A percentile compares a stretch with the other conserved stretches of the same genome.
Conservation (phyloP, 2,329 filamentous ascomycete genomes). For the Fusarium buharicum region DNA sequence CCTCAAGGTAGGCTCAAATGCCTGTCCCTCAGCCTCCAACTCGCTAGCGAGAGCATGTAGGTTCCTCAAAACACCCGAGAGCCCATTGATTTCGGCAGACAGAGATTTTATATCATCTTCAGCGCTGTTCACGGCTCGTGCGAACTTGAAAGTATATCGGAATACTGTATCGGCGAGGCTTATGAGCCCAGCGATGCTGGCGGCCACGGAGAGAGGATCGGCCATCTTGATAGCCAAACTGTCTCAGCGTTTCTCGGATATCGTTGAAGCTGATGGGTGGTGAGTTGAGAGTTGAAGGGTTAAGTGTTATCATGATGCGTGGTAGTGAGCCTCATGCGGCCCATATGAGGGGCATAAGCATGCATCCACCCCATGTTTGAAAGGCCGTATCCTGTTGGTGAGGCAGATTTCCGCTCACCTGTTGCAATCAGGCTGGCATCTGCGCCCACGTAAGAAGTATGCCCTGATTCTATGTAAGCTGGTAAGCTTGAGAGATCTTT, state of each 20-base stretch:
- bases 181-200: conserved; percentile 19
- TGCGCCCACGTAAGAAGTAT: no score
- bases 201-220: conserved; percentile 19
- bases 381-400: no score
- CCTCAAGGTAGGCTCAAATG: conserved; percentile 4
- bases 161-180: conserved; percentile 12
- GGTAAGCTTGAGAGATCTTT: no score
- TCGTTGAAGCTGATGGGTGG: not conserved
- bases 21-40: conserved; percentile 5
- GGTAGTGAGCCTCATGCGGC: no score
- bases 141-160: conserved; percentile 8
- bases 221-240: not conserved
- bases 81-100: conserved; percentile 6
- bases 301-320: no score
- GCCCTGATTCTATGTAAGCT: no score
- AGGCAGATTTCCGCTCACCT: no score
- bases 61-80: not conserved
- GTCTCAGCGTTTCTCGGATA: not conserved
- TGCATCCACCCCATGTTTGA: no score
- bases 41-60: conserved; percentile 7
- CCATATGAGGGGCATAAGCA: no score
- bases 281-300: not conserved
- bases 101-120: conserved; percentile 5
- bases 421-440: no score
- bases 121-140: not conserved